Evolutionary conservation across 495 filamentous ascomycete genomes (phyloP).

Genomic region (Terfezia boudieri): DNA sequence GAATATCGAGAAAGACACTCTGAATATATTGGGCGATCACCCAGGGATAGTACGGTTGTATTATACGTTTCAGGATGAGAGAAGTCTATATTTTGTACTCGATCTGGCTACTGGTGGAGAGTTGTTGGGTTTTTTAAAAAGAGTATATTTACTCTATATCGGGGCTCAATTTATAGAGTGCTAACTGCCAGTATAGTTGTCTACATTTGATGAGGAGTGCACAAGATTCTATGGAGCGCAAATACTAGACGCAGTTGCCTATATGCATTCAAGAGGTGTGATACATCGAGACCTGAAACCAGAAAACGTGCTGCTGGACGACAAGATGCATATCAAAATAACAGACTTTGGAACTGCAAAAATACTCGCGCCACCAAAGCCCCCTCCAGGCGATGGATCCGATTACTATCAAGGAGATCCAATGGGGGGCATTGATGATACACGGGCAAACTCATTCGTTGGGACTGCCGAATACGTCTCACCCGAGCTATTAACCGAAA

Average conservation of each 20-base stretch:
- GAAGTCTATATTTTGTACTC: conserved; percentile 87
- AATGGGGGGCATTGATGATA: conserved; percentile 37
- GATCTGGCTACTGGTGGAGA: conserved; percentile 88
- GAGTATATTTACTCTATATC: conserved; percentile 14
- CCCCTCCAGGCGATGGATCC: conserved; percentile 11
- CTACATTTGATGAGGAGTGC: conserved; percentile 89
- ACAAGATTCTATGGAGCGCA: conserved; percentile 87
- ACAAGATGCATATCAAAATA: conserved; percentile 93
- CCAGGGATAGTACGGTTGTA: conserved; percentile 93
- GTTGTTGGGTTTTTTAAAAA: conserved; percentile 77
- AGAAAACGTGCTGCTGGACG: conserved; percentile 87
- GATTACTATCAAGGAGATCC: conserved; percentile 22
- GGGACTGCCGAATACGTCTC: conserved; percentile 98
- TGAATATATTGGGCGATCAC: conserved; percentile 89
- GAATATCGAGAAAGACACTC: conserved; percentile 96
- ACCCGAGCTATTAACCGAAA: conserved; percentile 82
- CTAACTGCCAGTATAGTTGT: conserved; percentile 28
- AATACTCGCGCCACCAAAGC: conserved; percentile 47
- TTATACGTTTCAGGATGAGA: conserved; percentile 96
- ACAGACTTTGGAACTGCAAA: conserved; percentile 98
- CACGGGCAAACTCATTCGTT: conserved; percentile 80
- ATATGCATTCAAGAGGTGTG: conserved; percentile 91
- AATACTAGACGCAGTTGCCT: conserved; percentile 89
- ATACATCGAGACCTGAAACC: conserved; percentile 96
- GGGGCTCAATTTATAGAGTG: not conserved